Base-by-base conservation (phyloP, 2,329 filamentous ascomycete genomes). In the Dactylellina sp. region DNA sequence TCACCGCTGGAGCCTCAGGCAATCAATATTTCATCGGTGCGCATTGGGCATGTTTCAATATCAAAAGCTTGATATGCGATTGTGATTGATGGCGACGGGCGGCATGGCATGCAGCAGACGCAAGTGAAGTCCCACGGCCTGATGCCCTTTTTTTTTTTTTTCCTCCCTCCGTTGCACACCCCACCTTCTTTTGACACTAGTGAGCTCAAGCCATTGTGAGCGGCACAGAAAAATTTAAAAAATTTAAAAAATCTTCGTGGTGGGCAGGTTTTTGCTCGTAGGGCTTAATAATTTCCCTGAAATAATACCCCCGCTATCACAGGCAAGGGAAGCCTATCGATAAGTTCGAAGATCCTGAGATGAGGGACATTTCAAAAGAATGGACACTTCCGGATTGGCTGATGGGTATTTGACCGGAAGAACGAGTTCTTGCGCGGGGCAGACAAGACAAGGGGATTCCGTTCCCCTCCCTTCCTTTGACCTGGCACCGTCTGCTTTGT, bases 1-100 rank as follows among this genome's bases (percentile, higher is more conserved):
- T 59, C 55, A 59, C 22, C 55, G 14, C 20, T 49, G 24, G 63
- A 68, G 63, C 52, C 63, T 68, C 53, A 42, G 47, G 37, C 37
- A 32, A 44, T 14, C 9, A 4, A n/a, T 37, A 40, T 47, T 32
- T 25, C 18, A 42, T 64, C 24, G 20, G 35, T 14, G 53, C 63
- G 47, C 55, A 70, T 47, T 55, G 46, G 55, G 64, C 39, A 61
- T 61, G 64, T 60, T 70, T 70, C 64, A 61, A 70, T 70, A 70
- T 68, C 44, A 68, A 68, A 64, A 60, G 53, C 46, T 60, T 70
- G 55, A 70, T 70, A 65, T 55, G 60, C 46, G 60, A 60, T 57
- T 59, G 44, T 59, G 52, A 66, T 66, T 60, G 47, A 68, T 50
- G 28, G 28, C 37, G 32, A 46, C 39, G 28, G 25, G 16, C 50